Conservation (phyloP, 2,329 filamentous ascomycete genomes). For the Kalaharituber pfeilii region DNA sequence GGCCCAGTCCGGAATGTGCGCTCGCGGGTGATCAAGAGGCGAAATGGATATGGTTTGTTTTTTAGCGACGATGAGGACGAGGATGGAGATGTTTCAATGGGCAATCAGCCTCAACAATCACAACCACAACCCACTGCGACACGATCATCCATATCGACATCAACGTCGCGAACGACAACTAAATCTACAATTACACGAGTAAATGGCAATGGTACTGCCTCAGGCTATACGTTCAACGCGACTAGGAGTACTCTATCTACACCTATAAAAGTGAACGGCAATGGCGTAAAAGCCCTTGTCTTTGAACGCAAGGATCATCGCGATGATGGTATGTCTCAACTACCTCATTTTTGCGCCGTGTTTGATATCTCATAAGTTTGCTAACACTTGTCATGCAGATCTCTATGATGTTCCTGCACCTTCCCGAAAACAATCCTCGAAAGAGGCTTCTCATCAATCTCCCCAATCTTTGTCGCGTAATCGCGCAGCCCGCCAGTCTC, state of each 20-base stretch:
- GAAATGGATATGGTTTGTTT: background rate
- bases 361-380: too few species aligned
- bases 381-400: too few species aligned
- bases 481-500: too few species aligned
- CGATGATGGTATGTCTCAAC: background rate
- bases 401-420: too few species aligned
- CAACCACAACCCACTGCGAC: too few species aligned
- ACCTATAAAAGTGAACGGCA: background rate
- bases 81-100: background rate
- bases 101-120: background rate
- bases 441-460: too few species aligned
- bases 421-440: too few species aligned
- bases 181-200: background rate
- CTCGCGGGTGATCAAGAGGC: background rate
- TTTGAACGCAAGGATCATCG: background rate
- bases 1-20: background rate
- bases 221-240: background rate
- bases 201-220: too few species aligned
- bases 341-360: too few species aligned
- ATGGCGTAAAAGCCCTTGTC: background rate
- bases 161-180: too few species aligned
- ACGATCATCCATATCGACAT: background rate
- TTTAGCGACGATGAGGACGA: background rate
- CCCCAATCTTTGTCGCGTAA: too few species aligned
- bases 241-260: background rate